Evolutionary conservation across 2,329 filamentous ascomycete genomes (phyloP).

Genomic region (Cordyceps tenuipes): DNA sequence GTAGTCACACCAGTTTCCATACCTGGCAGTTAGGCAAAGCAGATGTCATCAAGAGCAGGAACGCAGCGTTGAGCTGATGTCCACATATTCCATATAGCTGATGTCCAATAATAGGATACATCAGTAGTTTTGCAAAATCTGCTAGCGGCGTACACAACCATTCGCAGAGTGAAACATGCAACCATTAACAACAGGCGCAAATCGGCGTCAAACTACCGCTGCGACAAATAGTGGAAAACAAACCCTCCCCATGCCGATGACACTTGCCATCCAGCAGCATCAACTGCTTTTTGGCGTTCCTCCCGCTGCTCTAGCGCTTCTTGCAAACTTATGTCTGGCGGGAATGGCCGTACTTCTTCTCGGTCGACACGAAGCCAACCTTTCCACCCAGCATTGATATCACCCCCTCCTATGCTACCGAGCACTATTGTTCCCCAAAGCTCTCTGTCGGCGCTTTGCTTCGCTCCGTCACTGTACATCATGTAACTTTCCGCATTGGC

Average conservation of each 20-base stretch:
- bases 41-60: conserved; percentile 10
- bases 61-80: background rate
- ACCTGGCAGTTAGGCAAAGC: background rate
- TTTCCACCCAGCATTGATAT: conserved; percentile 27
- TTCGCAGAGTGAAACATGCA: too few relatives aligned
- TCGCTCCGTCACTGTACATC: conserved; percentile 36
- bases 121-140: too few relatives aligned
- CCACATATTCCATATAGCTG: background rate
- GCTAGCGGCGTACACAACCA: too few relatives aligned
- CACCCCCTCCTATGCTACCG: conserved; percentile 30
- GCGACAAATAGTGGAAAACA: conserved; percentile 23
- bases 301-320: conserved; percentile 37
- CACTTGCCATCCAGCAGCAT: conserved; percentile 38
- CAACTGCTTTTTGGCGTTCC: conserved; percentile 31
- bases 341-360: conserved; percentile 32
- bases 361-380: conserved; percentile 48
- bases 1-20: background rate
- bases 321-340: conserved; percentile 30
- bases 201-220: background rate
- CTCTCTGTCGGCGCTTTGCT: conserved; percentile 35
- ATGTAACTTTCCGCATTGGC: conserved; percentile 37
- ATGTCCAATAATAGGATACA: too few relatives aligned
- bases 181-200: too few relatives aligned
- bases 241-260: conserved; percentile 43
- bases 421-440: conserved; percentile 54